Conservation (phyloP, 2,329 filamentous ascomycete genomes). For the Penicillium italicum region DNA sequence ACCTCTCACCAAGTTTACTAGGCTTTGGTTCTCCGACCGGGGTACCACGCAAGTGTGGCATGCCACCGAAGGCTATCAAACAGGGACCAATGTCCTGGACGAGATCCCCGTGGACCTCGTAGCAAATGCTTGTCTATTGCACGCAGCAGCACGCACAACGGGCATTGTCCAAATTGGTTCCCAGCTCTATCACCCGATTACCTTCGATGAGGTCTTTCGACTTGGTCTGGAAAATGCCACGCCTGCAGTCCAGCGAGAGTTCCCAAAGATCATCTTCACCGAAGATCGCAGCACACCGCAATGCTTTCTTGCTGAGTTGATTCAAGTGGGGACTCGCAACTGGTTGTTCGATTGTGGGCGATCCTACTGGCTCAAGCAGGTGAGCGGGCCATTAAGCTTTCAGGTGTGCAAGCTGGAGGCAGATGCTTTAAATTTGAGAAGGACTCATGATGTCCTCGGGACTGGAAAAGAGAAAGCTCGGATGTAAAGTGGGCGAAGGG, state of each 20-base stretch:
- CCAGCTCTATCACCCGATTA: slow-evolving; percentile 28
- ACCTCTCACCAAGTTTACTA: slow-evolving; percentile 31
- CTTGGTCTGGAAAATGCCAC: slow-evolving; percentile 20
- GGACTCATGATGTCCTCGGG: slow-evolving; percentile 22
- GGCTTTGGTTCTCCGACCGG: slow-evolving; percentile 24
- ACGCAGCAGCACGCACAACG: slow-evolving; percentile 28
- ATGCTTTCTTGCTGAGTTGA: slow-evolving; percentile 31
- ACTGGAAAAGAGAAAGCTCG: slow-evolving; percentile 16
- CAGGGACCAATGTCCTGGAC: slow-evolving; percentile 30
- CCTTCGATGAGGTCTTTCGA: slow-evolving; percentile 28
- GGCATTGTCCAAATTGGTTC: slow-evolving; percentile 32
- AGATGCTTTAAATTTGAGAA: slow-evolving; percentile 21
- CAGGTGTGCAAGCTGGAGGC: slow-evolving; percentile 24
- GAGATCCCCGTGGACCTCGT: slow-evolving; percentile 36
- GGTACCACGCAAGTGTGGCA: slow-evolving; percentile 31
- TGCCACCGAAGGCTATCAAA: slow-evolving; percentile 26
- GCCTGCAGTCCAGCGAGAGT: slow-evolving; percentile 18
- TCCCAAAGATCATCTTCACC: slow-evolving; percentile 29
- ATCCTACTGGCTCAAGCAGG: slow-evolving; percentile 33
- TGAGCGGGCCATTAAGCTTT: slow-evolving; percentile 30
- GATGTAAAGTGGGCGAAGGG: slow-evolving; percentile 10
- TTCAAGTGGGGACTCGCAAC: slow-evolving; percentile 32
- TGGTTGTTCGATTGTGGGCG: slow-evolving; percentile 34
- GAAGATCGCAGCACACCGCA: slow-evolving; percentile 27
- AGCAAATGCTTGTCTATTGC: slow-evolving; percentile 31